Conservation (phyloP, 2,329 filamentous ascomycete genomes). For the Metarhizium sp. region DNA sequence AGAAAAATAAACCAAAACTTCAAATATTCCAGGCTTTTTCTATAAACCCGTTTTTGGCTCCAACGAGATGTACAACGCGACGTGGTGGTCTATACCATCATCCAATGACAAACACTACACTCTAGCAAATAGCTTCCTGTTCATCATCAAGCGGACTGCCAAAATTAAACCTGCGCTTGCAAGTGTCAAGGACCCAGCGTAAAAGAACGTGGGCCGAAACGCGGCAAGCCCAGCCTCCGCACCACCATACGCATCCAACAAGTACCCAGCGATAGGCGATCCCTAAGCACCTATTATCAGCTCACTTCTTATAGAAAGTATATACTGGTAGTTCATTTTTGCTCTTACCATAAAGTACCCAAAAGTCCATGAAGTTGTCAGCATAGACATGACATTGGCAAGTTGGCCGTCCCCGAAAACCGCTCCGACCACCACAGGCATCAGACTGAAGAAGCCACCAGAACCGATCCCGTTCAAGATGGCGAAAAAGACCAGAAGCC, state of each 20-base stretch:
- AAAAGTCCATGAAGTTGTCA: conserved; percentile 21
- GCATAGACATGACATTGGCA: conserved; percentile 14
- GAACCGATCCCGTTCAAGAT: conserved; percentile 19
- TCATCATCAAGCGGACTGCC: neutral
- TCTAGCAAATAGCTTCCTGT: neutral
- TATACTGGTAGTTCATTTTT: too few species aligned
- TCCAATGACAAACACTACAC: neutral
- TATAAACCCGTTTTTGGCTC: too few species aligned
- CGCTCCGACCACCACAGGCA: conserved; percentile 16
- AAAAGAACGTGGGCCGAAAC: neutral
- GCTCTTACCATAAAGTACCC: conserved; percentile 19
- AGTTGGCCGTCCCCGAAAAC: conserved; percentile 14
- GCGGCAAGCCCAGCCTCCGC: neutral
- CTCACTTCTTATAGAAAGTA: neutral
- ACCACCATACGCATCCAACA: neutral
- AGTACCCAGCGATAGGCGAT: neutral
- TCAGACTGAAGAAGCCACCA: conserved; percentile 21
- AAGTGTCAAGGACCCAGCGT: neutral
- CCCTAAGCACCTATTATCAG: neutral
- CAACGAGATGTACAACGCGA: too few species aligned
- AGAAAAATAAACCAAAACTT: too few species aligned
- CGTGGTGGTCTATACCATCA: too few species aligned
- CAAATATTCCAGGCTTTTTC: too few species aligned
- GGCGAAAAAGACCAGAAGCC: conserved; percentile 12
- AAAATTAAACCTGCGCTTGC: neutral